Percentiles rank a stretch among this genome's conserved stretches.
Conservation (phyloP, 371 early-diverging fungal species). For the Smittium culicis region DNA sequence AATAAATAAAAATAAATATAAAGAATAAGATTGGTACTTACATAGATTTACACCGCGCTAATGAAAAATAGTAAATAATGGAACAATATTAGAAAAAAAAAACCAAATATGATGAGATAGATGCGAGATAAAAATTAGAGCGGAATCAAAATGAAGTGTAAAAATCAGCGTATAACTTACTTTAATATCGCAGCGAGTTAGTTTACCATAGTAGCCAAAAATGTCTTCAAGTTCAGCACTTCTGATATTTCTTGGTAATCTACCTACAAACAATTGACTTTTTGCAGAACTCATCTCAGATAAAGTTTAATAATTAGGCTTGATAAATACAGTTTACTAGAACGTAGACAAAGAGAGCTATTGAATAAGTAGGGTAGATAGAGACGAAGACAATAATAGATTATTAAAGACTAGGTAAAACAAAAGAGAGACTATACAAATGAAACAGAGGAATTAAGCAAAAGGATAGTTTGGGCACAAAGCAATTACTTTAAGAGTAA, state of each 20-base stretch:
- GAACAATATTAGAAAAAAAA: conserved; percentile 8
- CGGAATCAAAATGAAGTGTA: no score
- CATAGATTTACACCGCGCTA: conserved; percentile 20
- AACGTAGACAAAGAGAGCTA: no score
- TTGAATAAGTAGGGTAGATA: no score
- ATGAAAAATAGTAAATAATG: conserved; percentile 4
- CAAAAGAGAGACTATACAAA: no score
- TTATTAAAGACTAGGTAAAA: no score
- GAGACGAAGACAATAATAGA: no score
- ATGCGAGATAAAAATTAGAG: not conserved
- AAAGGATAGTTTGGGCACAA: no score
- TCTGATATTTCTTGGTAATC: conserved; percentile 40
- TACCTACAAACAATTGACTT: conserved; percentile 47
- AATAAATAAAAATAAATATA: not conserved
- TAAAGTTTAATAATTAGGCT: no score
- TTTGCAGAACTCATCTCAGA: conserved; percentile 12
- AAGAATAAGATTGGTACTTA: conserved; percentile 9
- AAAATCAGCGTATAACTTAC: no score
- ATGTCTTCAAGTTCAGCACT: conserved; percentile 49
- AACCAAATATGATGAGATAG: conserved; percentile 11
- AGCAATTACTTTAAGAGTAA: no score
- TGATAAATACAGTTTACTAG: no score
- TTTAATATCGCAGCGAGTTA: conserved; percentile 59
- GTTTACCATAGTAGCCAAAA: conserved; percentile 52
- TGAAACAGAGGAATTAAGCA: no score